Conservation (phyloP, 768 basidiomycete genomes). For the Cubamyces sp. region DNA sequence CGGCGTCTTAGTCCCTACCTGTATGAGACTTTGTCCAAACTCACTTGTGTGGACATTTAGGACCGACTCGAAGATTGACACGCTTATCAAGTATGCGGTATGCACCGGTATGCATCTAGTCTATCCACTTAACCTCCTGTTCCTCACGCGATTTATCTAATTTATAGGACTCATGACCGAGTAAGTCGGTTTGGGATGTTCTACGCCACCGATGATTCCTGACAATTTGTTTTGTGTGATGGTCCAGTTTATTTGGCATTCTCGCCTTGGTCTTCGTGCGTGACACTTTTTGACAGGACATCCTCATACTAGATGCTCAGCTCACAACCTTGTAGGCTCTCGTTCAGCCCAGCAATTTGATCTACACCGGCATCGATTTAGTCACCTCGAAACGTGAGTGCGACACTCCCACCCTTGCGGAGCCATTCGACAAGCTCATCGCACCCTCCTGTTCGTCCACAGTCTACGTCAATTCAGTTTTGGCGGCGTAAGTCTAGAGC, state of each 20-base stretch:
- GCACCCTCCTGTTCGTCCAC: too few relatives aligned
- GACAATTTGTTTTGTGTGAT: too few relatives aligned
- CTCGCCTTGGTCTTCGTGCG: not conserved
- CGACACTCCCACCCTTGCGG: too few relatives aligned
- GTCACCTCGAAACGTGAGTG: not conserved
- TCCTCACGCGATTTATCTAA: not conserved
- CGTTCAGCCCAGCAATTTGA: not conserved
- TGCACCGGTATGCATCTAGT: not conserved
- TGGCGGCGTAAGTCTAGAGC: not conserved
- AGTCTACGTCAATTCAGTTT: conserved; percentile 4
- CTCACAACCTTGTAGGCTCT: not conserved
- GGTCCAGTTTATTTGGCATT: not conserved
- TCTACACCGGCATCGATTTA: not conserved
- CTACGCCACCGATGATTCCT: too few relatives aligned
- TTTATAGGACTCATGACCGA: not conserved
- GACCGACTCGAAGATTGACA: conserved; percentile 2
- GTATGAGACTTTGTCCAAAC: not conserved
- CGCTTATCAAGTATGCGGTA: not conserved
- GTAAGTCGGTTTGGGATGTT: not conserved
- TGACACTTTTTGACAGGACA: too few relatives aligned
- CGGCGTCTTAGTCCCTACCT: not conserved
- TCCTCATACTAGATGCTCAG: not conserved
- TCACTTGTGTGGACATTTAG: not conserved
- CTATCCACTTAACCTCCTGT: not conserved
- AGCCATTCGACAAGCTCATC: not conserved